These are phyloP conservation scores for Cnidoscolus chayamansa DNA, from an alignment of 441 rosid genomes.

Conservation along the genomic window DNA sequence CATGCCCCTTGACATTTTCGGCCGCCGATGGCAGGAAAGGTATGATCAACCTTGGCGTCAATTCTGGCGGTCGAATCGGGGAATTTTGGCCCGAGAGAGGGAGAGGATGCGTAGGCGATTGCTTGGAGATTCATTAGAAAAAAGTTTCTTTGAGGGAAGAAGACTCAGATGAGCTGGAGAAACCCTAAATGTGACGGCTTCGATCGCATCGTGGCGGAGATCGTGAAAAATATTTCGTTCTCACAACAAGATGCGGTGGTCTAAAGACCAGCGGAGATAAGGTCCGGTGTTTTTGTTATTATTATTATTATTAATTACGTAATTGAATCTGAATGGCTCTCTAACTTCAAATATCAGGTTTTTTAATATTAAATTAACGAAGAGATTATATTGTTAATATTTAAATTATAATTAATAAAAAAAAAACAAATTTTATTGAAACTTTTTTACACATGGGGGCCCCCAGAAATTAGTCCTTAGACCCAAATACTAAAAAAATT, in stretches of 20 bases:
- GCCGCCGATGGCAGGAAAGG: slow-evolving; percentile 3
- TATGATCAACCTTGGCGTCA: neutral
- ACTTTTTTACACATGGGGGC: no score
- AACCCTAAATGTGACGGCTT: neutral
- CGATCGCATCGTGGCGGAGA: neutral
- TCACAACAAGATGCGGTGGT: neutral
- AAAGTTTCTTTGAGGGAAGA: neutral
- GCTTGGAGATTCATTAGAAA: slow-evolving; percentile 19
- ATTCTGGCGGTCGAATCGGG: neutral
- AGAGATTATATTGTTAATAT: no score
- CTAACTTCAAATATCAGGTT: no score
- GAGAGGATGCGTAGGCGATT: slow-evolving; percentile 6
- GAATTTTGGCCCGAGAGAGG: slow-evolving; percentile 12
- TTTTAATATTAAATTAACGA: no score
- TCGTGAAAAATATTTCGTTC: neutral
- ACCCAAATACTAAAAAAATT: no score
- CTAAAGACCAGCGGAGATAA: neutral
- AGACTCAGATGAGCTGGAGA: neutral
- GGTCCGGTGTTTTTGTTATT: neutral
- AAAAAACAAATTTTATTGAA: no score
- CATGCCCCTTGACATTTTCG: slow-evolving; percentile 37
- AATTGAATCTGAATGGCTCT: no score
- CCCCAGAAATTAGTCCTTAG: no score
- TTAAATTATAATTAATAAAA: no score
- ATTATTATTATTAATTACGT: no score